phyloP scores from a whole-genome alignment of 805 yeast species.

The Yamadazyma phyllophila region DNA sequence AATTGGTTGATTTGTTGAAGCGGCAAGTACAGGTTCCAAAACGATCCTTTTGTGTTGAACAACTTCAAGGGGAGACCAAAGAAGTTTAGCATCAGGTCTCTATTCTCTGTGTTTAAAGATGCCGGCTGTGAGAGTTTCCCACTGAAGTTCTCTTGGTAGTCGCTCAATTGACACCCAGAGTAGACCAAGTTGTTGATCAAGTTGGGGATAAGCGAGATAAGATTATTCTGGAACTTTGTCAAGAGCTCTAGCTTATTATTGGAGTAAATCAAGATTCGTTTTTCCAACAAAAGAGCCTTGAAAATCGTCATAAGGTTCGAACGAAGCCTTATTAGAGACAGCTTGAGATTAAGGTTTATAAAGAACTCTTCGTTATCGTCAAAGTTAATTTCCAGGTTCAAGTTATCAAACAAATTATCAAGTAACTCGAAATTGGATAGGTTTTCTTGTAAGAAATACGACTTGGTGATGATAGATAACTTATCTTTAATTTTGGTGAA shows the following conservation, averaged over 20 bases:
- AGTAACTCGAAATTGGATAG: constrained; percentile 70
- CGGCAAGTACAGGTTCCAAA: constrained; percentile 93
- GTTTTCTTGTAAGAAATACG: constrained; percentile 78
- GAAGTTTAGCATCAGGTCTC: constrained; percentile 72
- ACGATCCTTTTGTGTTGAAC: constrained; percentile 76
- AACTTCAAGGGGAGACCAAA: constrained; percentile 86
- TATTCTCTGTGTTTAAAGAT: constrained; percentile 71
- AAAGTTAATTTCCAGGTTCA: constrained; percentile 38
- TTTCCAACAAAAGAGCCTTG: constrained; percentile 77
- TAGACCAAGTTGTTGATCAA: constrained; percentile 69
- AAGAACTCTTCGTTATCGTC: constrained; percentile 38
- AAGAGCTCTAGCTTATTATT: constrained; percentile 70
- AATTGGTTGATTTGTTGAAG: constrained; percentile 85
- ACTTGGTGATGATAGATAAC: constrained; percentile 81
- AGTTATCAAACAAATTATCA: constrained; percentile 65
- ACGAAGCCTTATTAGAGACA: constrained; percentile 57
- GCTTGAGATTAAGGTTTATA: constrained; percentile 70
- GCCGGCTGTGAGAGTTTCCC: constrained; percentile 54
- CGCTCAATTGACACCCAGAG: constrained; percentile 74
- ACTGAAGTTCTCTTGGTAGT: constrained; percentile 46
- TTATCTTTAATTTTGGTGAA: constrained; percentile 88
- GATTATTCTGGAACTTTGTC: constrained; percentile 79
- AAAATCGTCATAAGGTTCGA: constrained; percentile 61
- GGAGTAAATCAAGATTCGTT: constrained; percentile 71
- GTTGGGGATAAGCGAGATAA: constrained; percentile 81